phyloP scores from a whole-genome alignment of 2,329 filamentous ascomycete species.

The Colletotrichum tofieldiae region DNA sequence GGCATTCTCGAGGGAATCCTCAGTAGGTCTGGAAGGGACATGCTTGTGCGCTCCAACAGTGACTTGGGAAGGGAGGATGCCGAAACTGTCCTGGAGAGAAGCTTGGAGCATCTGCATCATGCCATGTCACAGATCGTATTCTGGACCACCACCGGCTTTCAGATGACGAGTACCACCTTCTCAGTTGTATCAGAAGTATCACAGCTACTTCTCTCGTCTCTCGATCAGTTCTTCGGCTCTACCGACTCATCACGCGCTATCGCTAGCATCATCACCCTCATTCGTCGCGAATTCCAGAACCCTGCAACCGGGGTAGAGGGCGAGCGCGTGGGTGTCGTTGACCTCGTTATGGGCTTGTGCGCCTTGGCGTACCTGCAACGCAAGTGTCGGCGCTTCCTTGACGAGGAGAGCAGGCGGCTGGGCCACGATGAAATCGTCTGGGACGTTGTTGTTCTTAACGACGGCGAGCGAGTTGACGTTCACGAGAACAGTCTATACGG shows the following conservation, averaged over 20 bases:
- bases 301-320: constrained; percentile 72
- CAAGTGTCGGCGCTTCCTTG: constrained; percentile 66
- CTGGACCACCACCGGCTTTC: constrained; percentile 74
- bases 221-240: constrained; percentile 77
- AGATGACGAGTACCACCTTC: constrained; percentile 70
- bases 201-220: constrained; percentile 70
- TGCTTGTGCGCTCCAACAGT: constrained; percentile 59
- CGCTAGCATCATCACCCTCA: constrained; percentile 75
- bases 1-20: constrained; percentile 70
- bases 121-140: constrained; percentile 73
- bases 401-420: constrained; percentile 64
- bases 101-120: constrained; percentile 70
- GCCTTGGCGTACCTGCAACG: constrained; percentile 75
- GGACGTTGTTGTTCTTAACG: constrained; percentile 76
- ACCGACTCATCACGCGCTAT: constrained; percentile 80
- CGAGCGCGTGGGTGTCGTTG: constrained; percentile 72
- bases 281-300: constrained; percentile 76
- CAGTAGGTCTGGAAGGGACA: constrained; percentile 66
- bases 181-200: constrained; percentile 70
- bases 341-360: constrained; percentile 73
- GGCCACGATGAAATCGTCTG: constrained; percentile 73
- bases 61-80: constrained; percentile 67
- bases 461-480: constrained; percentile 72
- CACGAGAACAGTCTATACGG: constrained; percentile 57
- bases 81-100: constrained; percentile 70